A percentile compares a stretch with the other conserved stretches of the same genome.
Evolutionary conservation across 2,329 filamentous ascomycete species (phyloP).

Genomic region (Trichoderma koningiopsis): DNA sequence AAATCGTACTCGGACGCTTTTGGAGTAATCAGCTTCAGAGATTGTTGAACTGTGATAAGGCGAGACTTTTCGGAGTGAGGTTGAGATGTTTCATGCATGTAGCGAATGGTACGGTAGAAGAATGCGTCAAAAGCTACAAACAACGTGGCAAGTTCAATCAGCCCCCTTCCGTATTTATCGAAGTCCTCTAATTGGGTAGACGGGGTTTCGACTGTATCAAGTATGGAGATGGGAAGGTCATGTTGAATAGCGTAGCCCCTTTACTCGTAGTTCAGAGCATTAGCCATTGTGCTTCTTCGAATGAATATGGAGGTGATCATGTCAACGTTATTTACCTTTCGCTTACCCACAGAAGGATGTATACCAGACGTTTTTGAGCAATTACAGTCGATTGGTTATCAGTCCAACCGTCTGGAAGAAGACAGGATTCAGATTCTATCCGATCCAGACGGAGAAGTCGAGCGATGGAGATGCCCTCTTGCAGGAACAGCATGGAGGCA

Average conservation of each 20-base stretch:
- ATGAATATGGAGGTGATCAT: not conserved
- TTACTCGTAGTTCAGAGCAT: not conserved
- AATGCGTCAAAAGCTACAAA: conserved; percentile 16
- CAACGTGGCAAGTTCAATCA: conserved; percentile 20
- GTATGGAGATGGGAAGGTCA: conserved; percentile 21
- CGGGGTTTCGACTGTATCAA: conserved; percentile 6
- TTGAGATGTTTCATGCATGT: not conserved
- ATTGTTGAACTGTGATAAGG: conserved; percentile 16
- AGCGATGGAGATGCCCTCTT: conserved; percentile 24
- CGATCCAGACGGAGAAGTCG: conserved; percentile 17
- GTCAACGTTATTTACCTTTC: conserved; percentile 15
- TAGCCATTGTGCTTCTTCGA: not conserved
- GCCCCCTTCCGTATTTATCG: conserved; percentile 22
- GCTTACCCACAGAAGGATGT: conserved; percentile 23
- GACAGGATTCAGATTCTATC: not conserved
- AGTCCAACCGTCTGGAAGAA: not conserved
- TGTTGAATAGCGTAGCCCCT: conserved; percentile 23
- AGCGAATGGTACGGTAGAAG: conserved; percentile 13
- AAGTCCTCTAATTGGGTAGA: conserved; percentile 8
- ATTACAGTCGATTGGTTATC: not conserved
- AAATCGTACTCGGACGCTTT: conserved; percentile 7
- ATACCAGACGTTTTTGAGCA: conserved; percentile 11
- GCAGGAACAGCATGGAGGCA: conserved; percentile 20
- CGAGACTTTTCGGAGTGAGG: not conserved
- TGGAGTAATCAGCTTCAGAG: not conserved